Conservation (phyloP, 192 early-diverging fungal species). For the Linderina pennispora region DNA sequence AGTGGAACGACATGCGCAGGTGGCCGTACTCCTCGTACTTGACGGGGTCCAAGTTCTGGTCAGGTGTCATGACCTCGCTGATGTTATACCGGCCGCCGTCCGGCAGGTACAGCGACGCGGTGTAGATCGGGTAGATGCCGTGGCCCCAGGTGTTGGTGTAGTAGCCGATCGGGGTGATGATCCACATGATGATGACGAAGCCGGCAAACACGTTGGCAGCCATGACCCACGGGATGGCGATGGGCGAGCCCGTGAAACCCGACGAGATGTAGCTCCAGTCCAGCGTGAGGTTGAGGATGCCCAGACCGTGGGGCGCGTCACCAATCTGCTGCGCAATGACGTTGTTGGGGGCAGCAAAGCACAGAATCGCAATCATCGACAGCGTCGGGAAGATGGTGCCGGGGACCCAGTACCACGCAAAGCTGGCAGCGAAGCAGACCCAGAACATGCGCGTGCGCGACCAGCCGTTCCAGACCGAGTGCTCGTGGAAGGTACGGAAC, state of each 20-base stretch:
- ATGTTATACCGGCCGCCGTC: constrained; percentile 38
- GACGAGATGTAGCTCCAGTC: constrained; percentile 55
- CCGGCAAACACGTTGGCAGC: constrained; percentile 54
- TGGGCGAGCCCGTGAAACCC: constrained; percentile 36
- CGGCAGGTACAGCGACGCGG: constrained; percentile 42
- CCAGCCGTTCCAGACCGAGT: constrained; percentile 7
- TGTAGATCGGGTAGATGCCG: constrained; percentile 47
- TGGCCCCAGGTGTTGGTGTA: constrained; percentile 50
- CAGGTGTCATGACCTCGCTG: constrained; percentile 22
- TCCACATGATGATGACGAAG: constrained; percentile 54
- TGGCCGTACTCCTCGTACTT: constrained; percentile 48
- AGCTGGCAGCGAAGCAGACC: constrained; percentile 8
- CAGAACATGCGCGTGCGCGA: constrained; percentile 11
- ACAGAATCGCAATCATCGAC: constrained; percentile 47
- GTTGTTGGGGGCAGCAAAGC: constrained; percentile 17
- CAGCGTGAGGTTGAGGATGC: constrained; percentile 52
- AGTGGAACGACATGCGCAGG: constrained; percentile 50
- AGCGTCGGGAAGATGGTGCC: constrained; percentile 52
- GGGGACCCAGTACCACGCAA: constrained; percentile 42
- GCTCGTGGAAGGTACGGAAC: constrained; percentile 60
- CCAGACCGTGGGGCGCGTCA: constrained; percentile 44
- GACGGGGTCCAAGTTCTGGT: constrained; percentile 34
- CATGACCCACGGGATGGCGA: constrained; percentile 59
- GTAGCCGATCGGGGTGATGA: constrained; percentile 56
- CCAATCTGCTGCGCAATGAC: constrained; percentile 3